Evolutionary conservation across 139 green algal species (phyloP), one percentile per base, ranked within the genome.

Genomic region (Edaphochlamys debaryana): DNA sequence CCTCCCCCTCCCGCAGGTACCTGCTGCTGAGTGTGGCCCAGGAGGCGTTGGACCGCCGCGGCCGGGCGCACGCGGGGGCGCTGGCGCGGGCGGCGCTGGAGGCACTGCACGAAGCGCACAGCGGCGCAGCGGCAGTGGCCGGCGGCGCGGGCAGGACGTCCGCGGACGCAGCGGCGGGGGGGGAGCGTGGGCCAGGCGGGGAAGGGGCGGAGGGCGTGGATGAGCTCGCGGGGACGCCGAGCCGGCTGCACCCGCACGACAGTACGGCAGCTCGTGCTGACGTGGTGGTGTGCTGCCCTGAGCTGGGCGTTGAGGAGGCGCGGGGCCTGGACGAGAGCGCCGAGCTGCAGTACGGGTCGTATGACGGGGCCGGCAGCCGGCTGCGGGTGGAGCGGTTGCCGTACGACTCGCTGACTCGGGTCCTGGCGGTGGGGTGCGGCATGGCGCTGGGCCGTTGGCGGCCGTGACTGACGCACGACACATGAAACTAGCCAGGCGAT

Each of bases 241-340:
- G 22, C 3, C 34, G 23, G 68, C 19, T 23, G 37, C 13, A 5
- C 23, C 9, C 36, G 11, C 36, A 25, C 22, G 73, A 63, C 56
- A 63, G 23, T n/a, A n/a, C n/a, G n/a, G n/a, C n/a, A n/a, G n/a
- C n/a, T n/a, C n/a, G n/a, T n/a, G n/a, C n/a, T n/a, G n/a, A n/a
- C n/a, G n/a, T n/a, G 52, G 73, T 69, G 20, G 54, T 80, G 62
- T 80, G 73, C 56, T 80, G 73, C 38, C 56, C 73, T 8, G 56
- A 80, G 54, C 73, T 80, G 56, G 34, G 38, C 29, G 73, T 58
- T 38, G 56, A 40, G 1, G 73, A 80, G 54, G 73, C n/a, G 25
- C 56, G 19, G 36, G 36, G 27, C 23, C 38, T 80, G 36, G 29
- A 69, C 5, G 73, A 80, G 73, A 19, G 37, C 25, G 58, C 38